These are phyloP conservation scores for Aspergillus jensenii DNA, from an alignment of 2,329 filamentous ascomycete genomes.

Conservation along the genomic window DNA sequence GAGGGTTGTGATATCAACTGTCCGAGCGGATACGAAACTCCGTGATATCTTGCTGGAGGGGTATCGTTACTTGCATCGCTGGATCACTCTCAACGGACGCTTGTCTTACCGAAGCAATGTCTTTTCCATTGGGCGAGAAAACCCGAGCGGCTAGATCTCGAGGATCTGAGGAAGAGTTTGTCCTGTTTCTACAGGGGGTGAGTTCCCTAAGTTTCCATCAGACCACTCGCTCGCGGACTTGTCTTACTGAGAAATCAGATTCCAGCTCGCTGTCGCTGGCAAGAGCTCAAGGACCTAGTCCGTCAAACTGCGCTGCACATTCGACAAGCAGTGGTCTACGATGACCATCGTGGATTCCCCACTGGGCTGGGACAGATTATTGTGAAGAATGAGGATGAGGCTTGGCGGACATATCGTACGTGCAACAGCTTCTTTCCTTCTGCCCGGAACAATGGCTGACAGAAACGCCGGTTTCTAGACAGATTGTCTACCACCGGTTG, in stretches of 20 bases:
- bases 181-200: slow-evolving; percentile 46
- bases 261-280: slow-evolving; percentile 45
- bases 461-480: slow-evolving; percentile 25
- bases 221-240: neutral
- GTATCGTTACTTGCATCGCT: neutral
- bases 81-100: neutral
- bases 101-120: slow-evolving; percentile 23
- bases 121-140: slow-evolving; percentile 33
- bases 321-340: slow-evolving; percentile 45
- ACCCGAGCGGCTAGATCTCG: slow-evolving; percentile 30
- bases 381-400: slow-evolving; percentile 46
- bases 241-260: slow-evolving; percentile 31
- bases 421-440: neutral
- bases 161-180: slow-evolving; percentile 43
- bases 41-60: neutral
- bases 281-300: slow-evolving; percentile 46
- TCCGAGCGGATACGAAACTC: neutral
- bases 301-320: slow-evolving; percentile 46
- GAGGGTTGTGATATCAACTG: slow-evolving; percentile 5
- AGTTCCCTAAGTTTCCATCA: slow-evolving; percentile 15
- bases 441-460: slow-evolving; percentile 15
- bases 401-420: slow-evolving; percentile 44
- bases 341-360: slow-evolving; percentile 43
- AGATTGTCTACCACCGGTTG: slow-evolving; percentile 43
- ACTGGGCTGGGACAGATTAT: slow-evolving; percentile 47